These are phyloP conservation scores for Beauveria medogensis DNA, from an alignment of 2,329 filamentous ascomycete species.

Conservation along the genomic window DNA sequence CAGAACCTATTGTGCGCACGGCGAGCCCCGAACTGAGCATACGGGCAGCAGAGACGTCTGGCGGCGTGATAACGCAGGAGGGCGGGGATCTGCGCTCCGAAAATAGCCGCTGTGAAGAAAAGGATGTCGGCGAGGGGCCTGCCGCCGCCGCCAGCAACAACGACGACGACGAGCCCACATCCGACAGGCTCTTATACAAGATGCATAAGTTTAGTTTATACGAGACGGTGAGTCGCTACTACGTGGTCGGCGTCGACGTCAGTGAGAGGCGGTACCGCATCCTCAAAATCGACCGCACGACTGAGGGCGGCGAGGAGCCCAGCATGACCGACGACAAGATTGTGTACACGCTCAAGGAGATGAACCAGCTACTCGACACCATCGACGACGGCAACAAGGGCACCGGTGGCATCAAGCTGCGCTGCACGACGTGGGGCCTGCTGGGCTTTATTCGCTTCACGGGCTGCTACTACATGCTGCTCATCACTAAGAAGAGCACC, in stretches of 20 bases:
- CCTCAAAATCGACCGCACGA: conserved; percentile 87
- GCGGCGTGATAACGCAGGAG: neutral
- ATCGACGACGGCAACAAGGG: conserved; percentile 93
- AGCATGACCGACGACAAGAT: conserved; percentile 90
- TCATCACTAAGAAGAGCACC: conserved; percentile 92
- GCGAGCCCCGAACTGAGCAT: conserved; percentile 40
- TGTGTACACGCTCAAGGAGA: conserved; percentile 84
- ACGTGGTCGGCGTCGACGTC: conserved; percentile 87
- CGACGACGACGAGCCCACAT: conserved; percentile 25
- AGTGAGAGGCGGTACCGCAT: conserved; percentile 84
- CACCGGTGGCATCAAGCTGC: conserved; percentile 81
- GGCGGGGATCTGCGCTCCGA: conserved; percentile 1
- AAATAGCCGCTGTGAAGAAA: neutral
- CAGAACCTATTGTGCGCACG: conserved; percentile 48
- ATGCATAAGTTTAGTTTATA: conserved; percentile 99
- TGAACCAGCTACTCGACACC: conserved; percentile 85
- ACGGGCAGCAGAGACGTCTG: conserved; percentile 14
- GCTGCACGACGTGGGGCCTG: conserved; percentile 86
- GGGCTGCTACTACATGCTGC: conserved; percentile 90
- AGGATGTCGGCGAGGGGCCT: neutral
- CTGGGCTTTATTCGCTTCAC: conserved; percentile 95
- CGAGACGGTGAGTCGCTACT: conserved; percentile 88
- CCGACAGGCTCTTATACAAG: conserved; percentile 40
- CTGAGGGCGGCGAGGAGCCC: conserved; percentile 67
- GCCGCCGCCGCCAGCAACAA: conserved; percentile 16